Conservation (phyloP, 371 early-diverging fungal species). For the Mortierella sp. region DNA sequence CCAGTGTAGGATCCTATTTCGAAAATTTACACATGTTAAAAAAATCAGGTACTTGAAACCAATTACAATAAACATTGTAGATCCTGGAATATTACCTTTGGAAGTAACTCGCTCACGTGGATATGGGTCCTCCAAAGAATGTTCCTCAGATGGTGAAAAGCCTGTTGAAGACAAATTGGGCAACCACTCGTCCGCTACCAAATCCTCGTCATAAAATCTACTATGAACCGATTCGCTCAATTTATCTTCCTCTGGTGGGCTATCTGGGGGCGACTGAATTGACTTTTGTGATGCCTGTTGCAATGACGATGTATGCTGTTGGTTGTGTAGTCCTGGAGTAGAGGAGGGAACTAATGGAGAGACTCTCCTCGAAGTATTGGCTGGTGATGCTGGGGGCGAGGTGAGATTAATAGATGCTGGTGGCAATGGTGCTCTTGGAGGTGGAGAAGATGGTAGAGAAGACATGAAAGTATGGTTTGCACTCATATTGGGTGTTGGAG, state of each 20-base stretch:
- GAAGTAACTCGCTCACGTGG: constrained; percentile 38
- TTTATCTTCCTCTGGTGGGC: constrained; percentile 29
- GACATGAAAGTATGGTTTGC: constrained; percentile 25
- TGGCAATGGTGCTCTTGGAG: constrained; percentile 38
- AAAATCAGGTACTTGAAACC: neutral
- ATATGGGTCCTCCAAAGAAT: constrained; percentile 31
- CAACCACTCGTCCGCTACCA: constrained; percentile 43
- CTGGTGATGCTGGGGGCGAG: constrained; percentile 48
- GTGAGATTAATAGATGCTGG: constrained; percentile 20
- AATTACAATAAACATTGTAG: neutral
- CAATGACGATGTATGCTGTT: neutral
- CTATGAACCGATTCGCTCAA: constrained; percentile 11
- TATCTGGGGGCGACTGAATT: constrained; percentile 21
- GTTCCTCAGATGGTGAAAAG: constrained; percentile 23
- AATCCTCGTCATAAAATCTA: constrained; percentile 39
- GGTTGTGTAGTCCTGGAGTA: constrained; percentile 5
- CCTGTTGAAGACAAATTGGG: constrained; percentile 28
- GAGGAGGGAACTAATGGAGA: constrained; percentile 33
- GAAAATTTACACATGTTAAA: neutral
- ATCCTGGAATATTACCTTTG: constrained; percentile 20
- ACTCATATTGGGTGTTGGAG: constrained; percentile 24
- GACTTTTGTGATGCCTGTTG: constrained; percentile 23
- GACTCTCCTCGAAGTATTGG: constrained; percentile 33
- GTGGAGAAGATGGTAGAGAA: constrained; percentile 35
- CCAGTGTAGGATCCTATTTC: constrained; percentile 29